Percentiles rank a stretch among this genome's conserved stretches.
phyloP scores from a whole-genome alignment of 176 grass and related monocot species.

The Leersia perrieri region DNA sequence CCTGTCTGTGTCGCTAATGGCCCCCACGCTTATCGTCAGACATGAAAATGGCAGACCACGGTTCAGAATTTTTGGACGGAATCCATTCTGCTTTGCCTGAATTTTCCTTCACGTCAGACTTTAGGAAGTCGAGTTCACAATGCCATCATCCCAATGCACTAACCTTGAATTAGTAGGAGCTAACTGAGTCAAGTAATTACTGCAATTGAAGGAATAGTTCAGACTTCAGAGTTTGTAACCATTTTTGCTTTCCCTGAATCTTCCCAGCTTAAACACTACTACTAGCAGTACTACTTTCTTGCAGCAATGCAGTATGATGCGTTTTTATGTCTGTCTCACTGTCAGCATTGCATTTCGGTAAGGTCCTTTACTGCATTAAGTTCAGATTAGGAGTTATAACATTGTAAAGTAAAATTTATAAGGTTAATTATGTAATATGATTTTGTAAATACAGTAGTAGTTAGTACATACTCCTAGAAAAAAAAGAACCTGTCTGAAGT shows the following conservation, averaged over 20 bases:
- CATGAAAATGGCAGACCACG: constrained; percentile 22
- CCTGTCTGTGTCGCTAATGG: not conserved
- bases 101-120: not conserved
- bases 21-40: constrained; percentile 14
- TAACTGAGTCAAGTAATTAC: not conserved
- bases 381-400: not conserved
- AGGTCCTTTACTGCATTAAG: not conserved
- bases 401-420: too few species aligned
- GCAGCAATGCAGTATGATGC: too few species aligned
- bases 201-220: not conserved
- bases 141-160: not conserved
- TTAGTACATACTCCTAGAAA: too few species aligned
- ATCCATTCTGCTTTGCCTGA: not conserved
- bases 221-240: not conserved
- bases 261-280: not conserved
- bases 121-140: not conserved
- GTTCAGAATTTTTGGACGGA: constrained; percentile 13
- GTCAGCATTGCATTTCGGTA: not conserved
- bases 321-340: too few species aligned
- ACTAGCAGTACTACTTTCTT: not conserved
- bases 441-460: not conserved
- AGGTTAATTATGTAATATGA: not conserved
- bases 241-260: not conserved
- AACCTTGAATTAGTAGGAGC: not conserved
- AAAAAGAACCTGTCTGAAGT: not conserved